These are phyloP conservation scores for Sindora glabra DNA, from an alignment of 306 rosid species.

Conservation along the genomic window DNA sequence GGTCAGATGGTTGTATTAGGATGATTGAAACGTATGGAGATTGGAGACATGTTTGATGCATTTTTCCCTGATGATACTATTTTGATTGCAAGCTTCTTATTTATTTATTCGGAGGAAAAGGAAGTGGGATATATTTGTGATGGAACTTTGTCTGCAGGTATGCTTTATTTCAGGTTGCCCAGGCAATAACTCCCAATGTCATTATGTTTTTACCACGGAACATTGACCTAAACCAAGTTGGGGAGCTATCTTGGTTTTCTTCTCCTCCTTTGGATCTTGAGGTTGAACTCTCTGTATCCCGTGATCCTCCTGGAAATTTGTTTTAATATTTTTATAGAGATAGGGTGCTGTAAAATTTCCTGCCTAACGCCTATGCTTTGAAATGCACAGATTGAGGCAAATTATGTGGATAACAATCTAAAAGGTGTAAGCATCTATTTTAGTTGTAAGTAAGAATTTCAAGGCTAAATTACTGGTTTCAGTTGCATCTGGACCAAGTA, in stretches of 20 bases:
- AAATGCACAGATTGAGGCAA: conserved; percentile 24
- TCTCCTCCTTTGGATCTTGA: conserved; percentile 31
- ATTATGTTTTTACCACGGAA: conserved; percentile 29
- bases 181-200: conserved; percentile 23
- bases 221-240: conserved; percentile 22
- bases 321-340: background rate
- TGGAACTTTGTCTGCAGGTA: background rate
- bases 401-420: conserved; percentile 3
- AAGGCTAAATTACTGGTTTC: too few relatives aligned
- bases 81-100: background rate
- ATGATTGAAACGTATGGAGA: too few relatives aligned
- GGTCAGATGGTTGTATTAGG: too few relatives aligned
- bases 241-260: conserved; percentile 29
- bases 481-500: too few relatives aligned
- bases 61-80: too few relatives aligned
- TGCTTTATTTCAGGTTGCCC: conserved; percentile 28
- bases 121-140: too few relatives aligned
- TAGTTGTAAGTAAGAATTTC: too few relatives aligned
- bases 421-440: conserved; percentile 29
- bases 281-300: background rate
- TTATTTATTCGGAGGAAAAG: too few relatives aligned
- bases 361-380: background rate
- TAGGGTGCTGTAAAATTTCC: background rate
- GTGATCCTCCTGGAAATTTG: background rate
- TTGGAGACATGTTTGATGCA: too few relatives aligned